Percentiles rank a stretch among this genome's conserved stretches.
phyloP scores from a whole-genome alignment of 768 basidiomycete genomes.

The Russula virescens region DNA sequence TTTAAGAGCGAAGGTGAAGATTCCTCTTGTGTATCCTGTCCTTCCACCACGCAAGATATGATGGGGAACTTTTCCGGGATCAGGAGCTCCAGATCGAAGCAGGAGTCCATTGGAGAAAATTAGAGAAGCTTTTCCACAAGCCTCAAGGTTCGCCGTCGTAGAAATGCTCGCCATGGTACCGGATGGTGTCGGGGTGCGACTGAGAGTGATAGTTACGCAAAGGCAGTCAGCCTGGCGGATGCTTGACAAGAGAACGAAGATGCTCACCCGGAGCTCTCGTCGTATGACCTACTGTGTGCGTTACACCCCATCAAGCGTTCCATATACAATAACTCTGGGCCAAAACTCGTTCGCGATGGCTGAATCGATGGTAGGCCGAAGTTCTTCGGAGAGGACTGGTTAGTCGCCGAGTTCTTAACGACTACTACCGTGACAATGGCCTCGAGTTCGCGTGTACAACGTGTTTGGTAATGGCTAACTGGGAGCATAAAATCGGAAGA shows the following conservation, averaged over 20 bases:
- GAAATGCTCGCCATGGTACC: constrained; percentile 56
- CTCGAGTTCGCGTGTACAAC: constrained; percentile 64
- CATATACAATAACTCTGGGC: constrained; percentile 52
- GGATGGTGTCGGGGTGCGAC: constrained; percentile 53
- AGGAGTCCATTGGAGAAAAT: constrained; percentile 31
- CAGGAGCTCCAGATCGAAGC: constrained; percentile 28
- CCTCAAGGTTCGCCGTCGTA: constrained; percentile 49
- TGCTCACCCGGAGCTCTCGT: constrained; percentile 3
- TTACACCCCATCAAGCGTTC: constrained; percentile 39
- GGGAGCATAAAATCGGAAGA: constrained; percentile 55
- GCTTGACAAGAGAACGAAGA: not conserved
- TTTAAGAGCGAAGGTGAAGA: constrained; percentile 65
- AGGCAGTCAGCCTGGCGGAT: constrained; percentile 33
- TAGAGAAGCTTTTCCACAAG: constrained; percentile 37
- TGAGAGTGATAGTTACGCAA: constrained; percentile 61
- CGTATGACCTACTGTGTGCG: not conserved
- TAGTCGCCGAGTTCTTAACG: constrained; percentile 61
- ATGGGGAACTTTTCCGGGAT: constrained; percentile 45
- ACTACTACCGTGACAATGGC: constrained; percentile 53
- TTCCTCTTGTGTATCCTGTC: constrained; percentile 61
- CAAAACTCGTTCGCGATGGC: constrained; percentile 50
- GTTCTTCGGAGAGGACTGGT: constrained; percentile 59
- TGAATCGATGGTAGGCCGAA: constrained; percentile 64
- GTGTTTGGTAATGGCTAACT: no score
- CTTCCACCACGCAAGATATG: constrained; percentile 54